phyloP scores from a whole-genome alignment of 2,329 filamentous ascomycete genomes.

The Tolypocladium sp. region DNA sequence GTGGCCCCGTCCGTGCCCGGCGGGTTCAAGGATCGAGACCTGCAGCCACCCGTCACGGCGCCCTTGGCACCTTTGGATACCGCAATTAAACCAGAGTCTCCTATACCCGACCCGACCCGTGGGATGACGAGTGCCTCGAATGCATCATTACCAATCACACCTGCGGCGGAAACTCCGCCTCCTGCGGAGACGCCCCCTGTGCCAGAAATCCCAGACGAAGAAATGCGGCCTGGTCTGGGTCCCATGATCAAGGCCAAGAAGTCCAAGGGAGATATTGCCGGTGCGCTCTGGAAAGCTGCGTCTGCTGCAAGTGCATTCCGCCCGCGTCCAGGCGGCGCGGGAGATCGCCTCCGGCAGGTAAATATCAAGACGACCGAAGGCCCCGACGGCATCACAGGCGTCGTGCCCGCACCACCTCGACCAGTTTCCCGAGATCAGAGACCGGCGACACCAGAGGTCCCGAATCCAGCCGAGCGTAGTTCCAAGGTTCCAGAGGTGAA shows the following conservation, averaged over 20 bases:
- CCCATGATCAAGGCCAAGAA: conserved; percentile 84
- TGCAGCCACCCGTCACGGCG: conserved; percentile 3
- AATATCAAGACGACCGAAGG: conserved; percentile 53
- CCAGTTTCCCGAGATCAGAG: conserved; percentile 28
- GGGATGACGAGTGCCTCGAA: conserved; percentile 10
- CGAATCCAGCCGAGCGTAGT: conserved; percentile 21
- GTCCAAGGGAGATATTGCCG: conserved; percentile 64
- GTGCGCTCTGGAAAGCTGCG: conserved; percentile 65
- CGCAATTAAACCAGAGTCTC: conserved; percentile 1
- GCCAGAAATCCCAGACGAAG: conserved; percentile 17
- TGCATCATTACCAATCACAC: conserved; percentile 13
- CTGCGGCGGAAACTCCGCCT: conserved; percentile 15
- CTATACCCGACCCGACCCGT: conserved; percentile 2
- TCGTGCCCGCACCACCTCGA: conserved; percentile 68
- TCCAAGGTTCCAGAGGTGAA: conserved; percentile 48
- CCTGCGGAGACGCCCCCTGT: conserved; percentile 11
- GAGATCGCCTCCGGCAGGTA: conserved; percentile 62
- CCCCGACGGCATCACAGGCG: conserved; percentile 81
- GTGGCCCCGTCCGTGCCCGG: conserved; percentile 16
- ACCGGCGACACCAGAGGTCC: conserved; percentile 12
- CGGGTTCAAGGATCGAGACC: conserved; percentile 24
- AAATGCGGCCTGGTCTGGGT: conserved; percentile 64
- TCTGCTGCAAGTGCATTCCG: conserved; percentile 59
- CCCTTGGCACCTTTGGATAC: conserved; percentile 4
- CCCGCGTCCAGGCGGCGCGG: conserved; percentile 78